phyloP scores from a whole-genome alignment of 371 early-diverging fungal species.

The Phascolomyces articulosus region DNA sequence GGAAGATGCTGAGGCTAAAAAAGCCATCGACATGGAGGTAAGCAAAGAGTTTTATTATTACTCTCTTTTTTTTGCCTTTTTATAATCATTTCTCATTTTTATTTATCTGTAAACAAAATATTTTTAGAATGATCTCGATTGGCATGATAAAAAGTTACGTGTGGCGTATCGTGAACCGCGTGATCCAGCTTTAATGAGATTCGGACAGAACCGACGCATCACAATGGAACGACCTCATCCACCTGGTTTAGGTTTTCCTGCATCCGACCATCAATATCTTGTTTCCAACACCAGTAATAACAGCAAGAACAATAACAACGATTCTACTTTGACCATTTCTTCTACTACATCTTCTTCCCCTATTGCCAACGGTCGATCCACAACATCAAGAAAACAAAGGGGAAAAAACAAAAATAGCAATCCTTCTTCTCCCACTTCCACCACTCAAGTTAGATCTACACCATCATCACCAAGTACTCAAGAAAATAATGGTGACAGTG shows the following conservation, averaged over 20 bases:
- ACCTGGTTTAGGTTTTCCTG: conserved; percentile 24
- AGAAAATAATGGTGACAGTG: no score
- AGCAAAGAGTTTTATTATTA: background rate
- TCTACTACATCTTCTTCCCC: no score
- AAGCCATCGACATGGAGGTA: conserved; percentile 68
- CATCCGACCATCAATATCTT: conserved; percentile 13
- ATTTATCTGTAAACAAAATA: background rate
- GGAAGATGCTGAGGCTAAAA: conserved; percentile 46
- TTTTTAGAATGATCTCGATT: conserved; percentile 16
- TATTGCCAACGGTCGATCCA: no score
- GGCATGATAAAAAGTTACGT: conserved; percentile 11
- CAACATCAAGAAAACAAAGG: no score
- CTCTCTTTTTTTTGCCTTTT: background rate
- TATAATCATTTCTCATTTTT: no score
- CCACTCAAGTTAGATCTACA: no score
- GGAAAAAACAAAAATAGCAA: no score
- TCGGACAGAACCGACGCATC: background rate
- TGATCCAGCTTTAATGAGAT: background rate
- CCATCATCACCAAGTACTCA: no score
- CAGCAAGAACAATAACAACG: no score
- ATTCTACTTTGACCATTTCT: no score
- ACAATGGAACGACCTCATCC: conserved; percentile 20
- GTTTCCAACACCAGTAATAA: background rate
- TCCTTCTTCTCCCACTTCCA: no score
- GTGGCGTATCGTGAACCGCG: conserved; percentile 21